A percentile compares a stretch with the other conserved stretches of the same genome.
These are phyloP conservation scores for Puya raimondii DNA, from an alignment of 176 grass and related monocot species.

Conservation along the genomic window DNA sequence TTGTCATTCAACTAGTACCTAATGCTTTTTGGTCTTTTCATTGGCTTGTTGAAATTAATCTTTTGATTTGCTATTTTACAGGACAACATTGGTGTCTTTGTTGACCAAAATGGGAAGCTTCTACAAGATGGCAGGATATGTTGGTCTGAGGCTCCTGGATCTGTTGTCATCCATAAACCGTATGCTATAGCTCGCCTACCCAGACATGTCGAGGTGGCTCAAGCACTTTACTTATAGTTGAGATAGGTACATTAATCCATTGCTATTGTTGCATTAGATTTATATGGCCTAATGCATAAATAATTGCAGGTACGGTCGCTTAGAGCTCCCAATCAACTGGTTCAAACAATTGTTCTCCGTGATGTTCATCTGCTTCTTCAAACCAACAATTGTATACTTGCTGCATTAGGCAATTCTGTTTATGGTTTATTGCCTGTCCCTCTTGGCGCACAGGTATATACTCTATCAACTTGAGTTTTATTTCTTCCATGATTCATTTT, in stretches of 20 bases:
- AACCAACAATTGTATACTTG: slow-evolving; percentile 81
- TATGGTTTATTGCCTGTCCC: slow-evolving; percentile 82
- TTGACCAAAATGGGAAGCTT: slow-evolving; percentile 98
- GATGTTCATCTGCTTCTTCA: slow-evolving; percentile 87
- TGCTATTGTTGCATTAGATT: not conserved
- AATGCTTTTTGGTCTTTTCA: slow-evolving; percentile 7
- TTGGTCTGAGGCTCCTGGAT: slow-evolving; percentile 81
- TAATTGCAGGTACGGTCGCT: slow-evolving; percentile 85
- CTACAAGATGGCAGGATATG: slow-evolving; percentile 92
- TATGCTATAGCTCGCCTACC: slow-evolving; percentile 70
- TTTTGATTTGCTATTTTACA: slow-evolving; percentile 29
- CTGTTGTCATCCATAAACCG: slow-evolving; percentile 70
- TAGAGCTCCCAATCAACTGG: slow-evolving; percentile 71
- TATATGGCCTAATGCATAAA: slow-evolving; percentile 14
- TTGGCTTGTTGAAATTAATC: slow-evolving; percentile 5
- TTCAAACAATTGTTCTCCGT: slow-evolving; percentile 79
- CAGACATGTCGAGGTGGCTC: slow-evolving; percentile 68
- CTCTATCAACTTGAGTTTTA: not conserved
- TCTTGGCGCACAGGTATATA: slow-evolving; percentile 85
- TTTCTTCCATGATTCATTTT: not conserved
- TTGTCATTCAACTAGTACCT: not conserved
- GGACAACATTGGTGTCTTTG: slow-evolving; percentile 97
- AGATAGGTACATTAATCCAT: not conserved
- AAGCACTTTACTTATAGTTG: slow-evolving; percentile 13
- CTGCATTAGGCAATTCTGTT: slow-evolving; percentile 55